These are phyloP conservation scores for Gaeumannomyces tritici DNA, from an alignment of 2,329 filamentous ascomycete genomes.

Conservation along the genomic window DNA sequence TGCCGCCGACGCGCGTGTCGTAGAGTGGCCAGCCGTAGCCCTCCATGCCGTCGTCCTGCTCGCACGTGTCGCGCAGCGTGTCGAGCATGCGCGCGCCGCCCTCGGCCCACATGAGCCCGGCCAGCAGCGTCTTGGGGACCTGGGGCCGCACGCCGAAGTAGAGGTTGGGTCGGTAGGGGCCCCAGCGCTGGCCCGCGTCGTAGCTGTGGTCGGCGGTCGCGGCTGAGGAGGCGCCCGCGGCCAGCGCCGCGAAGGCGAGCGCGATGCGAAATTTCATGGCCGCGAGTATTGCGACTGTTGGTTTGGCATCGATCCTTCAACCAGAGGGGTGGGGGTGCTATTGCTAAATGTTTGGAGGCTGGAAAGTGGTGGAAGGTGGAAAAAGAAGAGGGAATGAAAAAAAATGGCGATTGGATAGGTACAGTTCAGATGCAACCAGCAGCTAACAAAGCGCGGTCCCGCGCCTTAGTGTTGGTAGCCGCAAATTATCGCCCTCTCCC, in stretches of 20 bases:
- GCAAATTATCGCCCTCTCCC: no score
- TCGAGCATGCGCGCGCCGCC: conserved; percentile 31
- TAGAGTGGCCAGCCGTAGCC: conserved; percentile 66
- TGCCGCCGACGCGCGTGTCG: conserved; percentile 55
- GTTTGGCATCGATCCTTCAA: no score
- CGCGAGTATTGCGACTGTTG: neutral
- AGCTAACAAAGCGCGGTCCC: neutral
- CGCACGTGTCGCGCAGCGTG: conserved; percentile 50
- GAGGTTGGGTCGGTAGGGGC: conserved; percentile 82
- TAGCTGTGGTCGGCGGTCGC: neutral
- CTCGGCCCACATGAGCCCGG: conserved; percentile 75
- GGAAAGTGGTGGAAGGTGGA: no score
- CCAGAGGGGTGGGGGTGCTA: no score
- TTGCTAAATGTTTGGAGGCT: no score
- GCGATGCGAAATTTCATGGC: neutral
- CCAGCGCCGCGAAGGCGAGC: neutral
- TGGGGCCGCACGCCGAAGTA: conserved; percentile 87
- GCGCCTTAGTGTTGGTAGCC: neutral
- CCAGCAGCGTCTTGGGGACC: conserved; percentile 67
- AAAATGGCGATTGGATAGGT: no score
- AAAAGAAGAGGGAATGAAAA: no score
- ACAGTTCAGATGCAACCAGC: no score
- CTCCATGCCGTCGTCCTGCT: conserved; percentile 59
- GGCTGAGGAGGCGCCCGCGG: neutral
- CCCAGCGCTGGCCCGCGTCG: conserved; percentile 45